phyloP scores from a whole-genome alignment of 2,329 filamentous ascomycete genomes.

The Lachnellula suecica region DNA sequence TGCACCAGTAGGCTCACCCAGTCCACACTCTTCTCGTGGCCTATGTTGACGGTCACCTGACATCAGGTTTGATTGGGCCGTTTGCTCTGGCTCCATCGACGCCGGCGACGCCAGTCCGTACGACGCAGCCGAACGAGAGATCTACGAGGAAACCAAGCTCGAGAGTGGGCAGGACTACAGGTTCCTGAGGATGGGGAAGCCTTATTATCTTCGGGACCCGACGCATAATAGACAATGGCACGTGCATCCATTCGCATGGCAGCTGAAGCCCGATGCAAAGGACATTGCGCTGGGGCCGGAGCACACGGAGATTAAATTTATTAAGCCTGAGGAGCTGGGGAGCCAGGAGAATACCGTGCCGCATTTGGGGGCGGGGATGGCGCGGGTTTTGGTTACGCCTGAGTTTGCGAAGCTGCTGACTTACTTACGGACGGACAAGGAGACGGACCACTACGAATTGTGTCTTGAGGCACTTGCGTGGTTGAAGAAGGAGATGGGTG shows the following conservation, averaged over 20 bases:
- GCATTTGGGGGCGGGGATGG: conserved; percentile 54
- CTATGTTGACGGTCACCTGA: conserved; percentile 8
- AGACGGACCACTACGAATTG: conserved; percentile 60
- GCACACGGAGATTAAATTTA: conserved; percentile 58
- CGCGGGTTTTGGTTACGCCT: conserved; percentile 49
- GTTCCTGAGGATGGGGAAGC: conserved; percentile 44
- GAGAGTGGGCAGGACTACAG: conserved; percentile 33
- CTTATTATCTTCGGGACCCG: conserved; percentile 55
- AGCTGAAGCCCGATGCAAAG: conserved; percentile 40
- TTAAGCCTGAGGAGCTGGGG: conserved; percentile 45
- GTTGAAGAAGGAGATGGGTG: conserved; percentile 48
- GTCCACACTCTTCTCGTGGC: not conserved
- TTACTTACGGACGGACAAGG: conserved; percentile 54
- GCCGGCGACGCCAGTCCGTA: conserved; percentile 49
- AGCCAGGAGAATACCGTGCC: conserved; percentile 55
- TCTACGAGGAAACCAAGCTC: conserved; percentile 62
- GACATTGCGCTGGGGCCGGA: conserved; percentile 61
- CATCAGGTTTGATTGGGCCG: conserved; percentile 55
- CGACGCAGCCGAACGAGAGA: conserved; percentile 59
- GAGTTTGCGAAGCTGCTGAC: conserved; percentile 47
- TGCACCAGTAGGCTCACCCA: conserved; percentile 51
- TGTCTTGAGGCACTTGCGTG: conserved; percentile 51
- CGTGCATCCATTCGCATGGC: conserved; percentile 61
- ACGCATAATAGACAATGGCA: conserved; percentile 57
- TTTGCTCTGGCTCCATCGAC: conserved; percentile 63